Conservation (phyloP, 768 basidiomycete species). For the Boletus subcaerulescens region DNA sequence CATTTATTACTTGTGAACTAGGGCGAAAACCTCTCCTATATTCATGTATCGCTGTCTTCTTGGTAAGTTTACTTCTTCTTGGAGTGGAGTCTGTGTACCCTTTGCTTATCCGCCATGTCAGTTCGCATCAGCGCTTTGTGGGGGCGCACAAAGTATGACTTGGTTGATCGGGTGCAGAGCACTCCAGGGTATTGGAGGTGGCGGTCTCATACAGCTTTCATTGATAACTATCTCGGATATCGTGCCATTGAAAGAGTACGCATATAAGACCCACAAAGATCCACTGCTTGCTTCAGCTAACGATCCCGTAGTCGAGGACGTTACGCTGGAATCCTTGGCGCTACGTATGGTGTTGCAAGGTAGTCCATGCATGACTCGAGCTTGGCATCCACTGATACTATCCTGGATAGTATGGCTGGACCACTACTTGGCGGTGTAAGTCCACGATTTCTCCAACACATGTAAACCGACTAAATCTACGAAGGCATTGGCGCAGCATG, state of each 20-base stretch:
- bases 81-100: not conserved
- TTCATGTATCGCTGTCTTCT: constrained; percentile 57
- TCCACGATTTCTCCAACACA: not conserved
- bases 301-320: constrained; percentile 60
- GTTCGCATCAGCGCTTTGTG: constrained; percentile 79
- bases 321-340: constrained; percentile 69
- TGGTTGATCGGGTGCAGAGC: constrained; percentile 78
- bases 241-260: constrained; percentile 73
- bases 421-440: constrained; percentile 82
- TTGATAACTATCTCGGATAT: constrained; percentile 83
- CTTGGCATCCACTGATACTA: not conserved
- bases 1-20: constrained; percentile 11
- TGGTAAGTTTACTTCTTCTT: constrained; percentile 40
- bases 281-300: not conserved
- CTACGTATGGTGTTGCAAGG: constrained; percentile 74
- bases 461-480: not conserved
- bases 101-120: constrained; percentile 26
- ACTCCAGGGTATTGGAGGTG: constrained; percentile 80
- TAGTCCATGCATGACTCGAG: constrained; percentile 5
- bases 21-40: constrained; percentile 74
- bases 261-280: not conserved
- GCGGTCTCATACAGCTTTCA: constrained; percentile 71
- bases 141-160: constrained; percentile 72
- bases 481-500: constrained; percentile 68
- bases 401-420: constrained; percentile 52